Base-by-base conservation (phyloP, 768 basidiomycete genomes). In the Coprinopsis marcescibilis region DNA sequence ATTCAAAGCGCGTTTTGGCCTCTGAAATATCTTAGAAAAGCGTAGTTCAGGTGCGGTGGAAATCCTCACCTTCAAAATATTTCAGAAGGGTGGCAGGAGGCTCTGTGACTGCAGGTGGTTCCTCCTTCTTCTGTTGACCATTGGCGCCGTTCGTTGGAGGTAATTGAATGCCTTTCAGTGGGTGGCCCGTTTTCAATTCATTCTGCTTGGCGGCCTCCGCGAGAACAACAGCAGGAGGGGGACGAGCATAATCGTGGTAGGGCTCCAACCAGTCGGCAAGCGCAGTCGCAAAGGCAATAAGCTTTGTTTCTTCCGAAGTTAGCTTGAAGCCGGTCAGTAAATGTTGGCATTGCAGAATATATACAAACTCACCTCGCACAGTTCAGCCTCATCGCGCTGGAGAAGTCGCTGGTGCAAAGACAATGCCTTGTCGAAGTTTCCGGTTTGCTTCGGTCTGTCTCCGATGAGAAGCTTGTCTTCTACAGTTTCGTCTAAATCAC, bases 401-500 rank as follows among this genome's bases (percentile, higher is more conserved):
- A 70, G 58, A 2, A 89, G 68, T 40, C 88, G 81, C 43, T 87
- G 78, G 32, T 64, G 69, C 32, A 88, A 57, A 10, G 81, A 71
- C 19, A 76, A 52, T 37, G 71, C 71, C 15, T 68, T 70, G 35
- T 77, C 72, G 0, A 74, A 67, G 36, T 75, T 70, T 15, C 67
- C 60, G 35, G 69, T 77, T 54, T 77, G 79, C 58, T 84, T 88
- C 2, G 85, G 85, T 20, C 85, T 75, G 64, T 90, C 88, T 20
- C 88, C 85, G 48, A 88, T 81, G 33, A 89, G 69, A 10, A 89
- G 70, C 56, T 87, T 89, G 55, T 89, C 86, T 62, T 90, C 86
- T 0, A 87, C 84, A 1, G 73, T 79, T 52, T 88, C 84, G 56
- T 89, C 84, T 35, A 90, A 67, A 55, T 91, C 87, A 53, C 85